These are phyloP conservation scores for Urostyla sp. DNA, from an alignment of 73 alveolate genomes.

Conservation along the genomic window DNA sequence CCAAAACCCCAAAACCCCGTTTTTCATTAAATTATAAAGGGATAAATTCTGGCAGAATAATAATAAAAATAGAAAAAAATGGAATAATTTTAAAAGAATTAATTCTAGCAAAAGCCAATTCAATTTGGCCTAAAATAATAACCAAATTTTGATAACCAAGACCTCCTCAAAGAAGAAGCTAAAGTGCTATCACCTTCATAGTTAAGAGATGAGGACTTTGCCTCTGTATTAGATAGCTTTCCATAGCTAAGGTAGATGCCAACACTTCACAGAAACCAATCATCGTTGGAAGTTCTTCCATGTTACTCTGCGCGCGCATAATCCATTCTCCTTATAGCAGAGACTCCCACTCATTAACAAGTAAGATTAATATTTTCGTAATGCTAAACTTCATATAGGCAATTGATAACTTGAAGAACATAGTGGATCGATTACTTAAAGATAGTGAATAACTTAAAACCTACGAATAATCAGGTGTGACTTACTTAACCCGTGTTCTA, in stretches of 20 bases:
- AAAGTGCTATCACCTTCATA: neutral
- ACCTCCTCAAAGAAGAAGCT: neutral
- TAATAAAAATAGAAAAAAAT: neutral
- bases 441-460: conserved; percentile 16
- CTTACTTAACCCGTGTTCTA: conserved; percentile 53
- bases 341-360: conserved; percentile 22
- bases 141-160: conserved; percentile 11
- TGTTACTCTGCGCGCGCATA: conserved; percentile 1
- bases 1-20: conserved; percentile 42
- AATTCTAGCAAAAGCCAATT: conserved; percentile 10
- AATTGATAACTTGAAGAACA: neutral
- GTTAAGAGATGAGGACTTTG: neutral
- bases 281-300: conserved; percentile 7
- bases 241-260: too few relatives aligned
- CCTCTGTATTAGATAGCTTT: conserved; percentile 5
- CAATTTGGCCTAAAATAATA: conserved; percentile 28
- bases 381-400: neutral
- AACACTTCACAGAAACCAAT: conserved; percentile 2
- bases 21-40: too few relatives aligned
- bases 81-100: neutral
- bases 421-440: neutral
- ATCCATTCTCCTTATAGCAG: neutral
- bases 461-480: conserved; percentile 52
- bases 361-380: neutral
- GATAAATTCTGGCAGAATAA: too few relatives aligned